Conservation (phyloP, 352 stramenopile genomes). For the Phytophthora brassicae region DNA sequence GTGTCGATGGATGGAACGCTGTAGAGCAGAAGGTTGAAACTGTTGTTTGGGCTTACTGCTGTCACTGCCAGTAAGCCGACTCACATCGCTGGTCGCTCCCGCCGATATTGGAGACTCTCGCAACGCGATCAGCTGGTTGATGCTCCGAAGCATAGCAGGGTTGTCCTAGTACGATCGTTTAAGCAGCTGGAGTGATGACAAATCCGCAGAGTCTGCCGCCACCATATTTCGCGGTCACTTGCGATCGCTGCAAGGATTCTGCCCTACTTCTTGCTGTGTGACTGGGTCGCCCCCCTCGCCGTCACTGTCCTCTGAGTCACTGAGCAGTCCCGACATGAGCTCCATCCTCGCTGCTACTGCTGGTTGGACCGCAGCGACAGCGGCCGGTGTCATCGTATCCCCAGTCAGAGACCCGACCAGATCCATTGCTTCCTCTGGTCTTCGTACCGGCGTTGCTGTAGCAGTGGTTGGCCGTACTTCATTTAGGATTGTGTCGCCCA, state of each 20-base stretch:
- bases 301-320: constrained; percentile 6
- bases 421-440: too few relatives aligned
- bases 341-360: too few relatives aligned
- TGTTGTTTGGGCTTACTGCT: background rate
- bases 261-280: background rate
- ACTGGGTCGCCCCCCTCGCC: too few relatives aligned
- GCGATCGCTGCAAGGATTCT: background rate
- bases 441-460: too few relatives aligned
- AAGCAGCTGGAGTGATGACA: background rate
- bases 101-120: background rate
- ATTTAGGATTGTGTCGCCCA: too few relatives aligned
- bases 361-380: too few relatives aligned
- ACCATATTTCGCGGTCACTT: background rate
- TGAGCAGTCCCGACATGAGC: background rate
- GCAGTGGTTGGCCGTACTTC: too few relatives aligned
- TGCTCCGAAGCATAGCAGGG: background rate
- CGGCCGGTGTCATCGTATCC: too few relatives aligned
- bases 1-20: background rate
- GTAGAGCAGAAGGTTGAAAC: background rate
- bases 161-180: background rate
- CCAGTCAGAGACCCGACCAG: too few relatives aligned
- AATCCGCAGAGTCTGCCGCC: background rate
- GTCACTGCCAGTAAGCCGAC: too few relatives aligned
- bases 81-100: background rate
- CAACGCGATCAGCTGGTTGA: background rate